Evolutionary conservation across 805 yeast species (phyloP).

Genomic region (Starmerella scarabaei): DNA sequence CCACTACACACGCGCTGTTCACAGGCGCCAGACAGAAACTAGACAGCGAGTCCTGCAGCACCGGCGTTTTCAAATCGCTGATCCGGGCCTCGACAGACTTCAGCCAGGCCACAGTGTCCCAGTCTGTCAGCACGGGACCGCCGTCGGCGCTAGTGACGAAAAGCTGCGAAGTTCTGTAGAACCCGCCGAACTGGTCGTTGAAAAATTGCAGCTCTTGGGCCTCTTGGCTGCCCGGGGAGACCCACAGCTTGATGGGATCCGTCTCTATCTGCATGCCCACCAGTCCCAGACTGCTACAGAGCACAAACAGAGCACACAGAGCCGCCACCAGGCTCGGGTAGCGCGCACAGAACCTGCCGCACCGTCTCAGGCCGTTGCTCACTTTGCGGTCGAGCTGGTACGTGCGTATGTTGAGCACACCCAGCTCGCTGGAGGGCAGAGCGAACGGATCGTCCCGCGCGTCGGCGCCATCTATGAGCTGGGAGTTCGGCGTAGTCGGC

Average conservation of each 20-base stretch:
- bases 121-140: slow-evolving; percentile 46
- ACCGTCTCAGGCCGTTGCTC: slow-evolving; percentile 35
- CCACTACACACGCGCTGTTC: slow-evolving; percentile 66
- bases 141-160: slow-evolving; percentile 51
- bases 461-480: slow-evolving; percentile 33
- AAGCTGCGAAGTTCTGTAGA: slow-evolving; percentile 77
- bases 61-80: slow-evolving; percentile 24
- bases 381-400: slow-evolving; percentile 39
- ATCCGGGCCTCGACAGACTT: slow-evolving; percentile 57
- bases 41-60: slow-evolving; percentile 31
- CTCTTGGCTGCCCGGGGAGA: slow-evolving; percentile 61
- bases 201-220: slow-evolving; percentile 51
- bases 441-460: slow-evolving; percentile 22
- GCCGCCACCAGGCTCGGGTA: slow-evolving; percentile 45
- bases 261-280: slow-evolving; percentile 48
- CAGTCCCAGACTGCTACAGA: slow-evolving; percentile 41
- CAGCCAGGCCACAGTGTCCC: slow-evolving; percentile 78
- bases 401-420: slow-evolving; percentile 20
- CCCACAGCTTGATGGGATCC: slow-evolving; percentile 82
- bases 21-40: slow-evolving; percentile 73
- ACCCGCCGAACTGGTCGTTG: slow-evolving; percentile 66
- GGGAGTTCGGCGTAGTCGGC: slow-evolving; percentile 1
- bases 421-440: slow-evolving; percentile 21
- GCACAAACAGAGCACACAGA: slow-evolving; percentile 31
- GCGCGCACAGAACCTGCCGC: slow-evolving; percentile 49